Evolutionary conservation across 495 filamentous ascomycete genomes (phyloP).

Genomic region (Penicillium canescens): DNA sequence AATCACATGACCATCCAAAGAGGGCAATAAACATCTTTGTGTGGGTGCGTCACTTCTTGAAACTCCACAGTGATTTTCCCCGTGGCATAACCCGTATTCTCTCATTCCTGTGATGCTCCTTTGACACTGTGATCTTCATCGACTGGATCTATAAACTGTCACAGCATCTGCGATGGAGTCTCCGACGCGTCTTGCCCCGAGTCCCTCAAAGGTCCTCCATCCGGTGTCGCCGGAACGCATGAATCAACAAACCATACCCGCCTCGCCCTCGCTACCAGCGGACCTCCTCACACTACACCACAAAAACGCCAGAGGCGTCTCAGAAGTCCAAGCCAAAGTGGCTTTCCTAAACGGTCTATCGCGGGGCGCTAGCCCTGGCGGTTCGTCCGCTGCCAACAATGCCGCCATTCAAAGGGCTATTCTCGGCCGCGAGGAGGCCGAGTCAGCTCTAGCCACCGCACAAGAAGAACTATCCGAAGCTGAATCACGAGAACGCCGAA

Average conservation of each 20-base stretch:
- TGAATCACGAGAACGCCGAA: constrained; percentile 68
- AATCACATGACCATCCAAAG: constrained; percentile 33
- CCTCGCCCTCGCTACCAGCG: constrained; percentile 53
- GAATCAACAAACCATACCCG: constrained; percentile 63
- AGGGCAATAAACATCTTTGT: constrained; percentile 36
- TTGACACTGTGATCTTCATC: constrained; percentile 17
- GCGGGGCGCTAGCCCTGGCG: constrained; percentile 58
- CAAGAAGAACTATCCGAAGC: constrained; percentile 71
- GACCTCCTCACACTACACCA: constrained; percentile 41
- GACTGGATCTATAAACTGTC: constrained; percentile 10
- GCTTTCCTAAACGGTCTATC: constrained; percentile 76
- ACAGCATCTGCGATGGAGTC: constrained; percentile 39
- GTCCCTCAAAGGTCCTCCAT: constrained; percentile 64
- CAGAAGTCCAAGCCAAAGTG: constrained; percentile 86
- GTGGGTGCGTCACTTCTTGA: constrained; percentile 36
- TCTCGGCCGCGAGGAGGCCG: constrained; percentile 82
- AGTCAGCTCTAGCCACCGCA: constrained; percentile 49
- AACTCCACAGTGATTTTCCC: constrained; percentile 23
- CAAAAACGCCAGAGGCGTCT: constrained; percentile 47
- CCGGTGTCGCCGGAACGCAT: constrained; percentile 78
- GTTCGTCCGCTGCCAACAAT: constrained; percentile 51
- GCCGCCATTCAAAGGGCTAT: constrained; percentile 79
- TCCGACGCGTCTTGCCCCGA: constrained; percentile 43
- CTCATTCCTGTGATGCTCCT: constrained; percentile 23
- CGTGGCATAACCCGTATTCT: constrained; percentile 6